Conservation (phyloP, 441 rosid genomes). For the Bruguiera hainesii region DNA sequence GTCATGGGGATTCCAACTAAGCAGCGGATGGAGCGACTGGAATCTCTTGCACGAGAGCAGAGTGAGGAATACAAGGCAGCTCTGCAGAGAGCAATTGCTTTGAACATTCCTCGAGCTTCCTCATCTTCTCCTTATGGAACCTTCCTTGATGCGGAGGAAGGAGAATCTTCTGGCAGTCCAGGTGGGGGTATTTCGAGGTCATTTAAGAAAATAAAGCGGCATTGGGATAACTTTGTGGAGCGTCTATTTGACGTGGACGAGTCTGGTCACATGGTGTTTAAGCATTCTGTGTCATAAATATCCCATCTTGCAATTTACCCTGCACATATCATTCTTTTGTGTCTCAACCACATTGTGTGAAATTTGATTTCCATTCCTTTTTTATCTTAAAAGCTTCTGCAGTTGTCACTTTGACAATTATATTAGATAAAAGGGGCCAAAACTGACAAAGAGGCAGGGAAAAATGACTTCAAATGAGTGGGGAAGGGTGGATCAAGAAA, state of each 20-base stretch:
- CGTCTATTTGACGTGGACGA: conserved; percentile 52
- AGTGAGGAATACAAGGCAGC: conserved; percentile 80
- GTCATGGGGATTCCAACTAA: conserved; percentile 65
- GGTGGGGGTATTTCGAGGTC: conserved; percentile 33
- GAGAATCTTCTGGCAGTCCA: conserved; percentile 48
- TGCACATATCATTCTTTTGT: conserved; percentile 23
- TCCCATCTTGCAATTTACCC: conserved; percentile 11
- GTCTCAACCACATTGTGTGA: not conserved
- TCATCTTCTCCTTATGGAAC: conserved; percentile 74
- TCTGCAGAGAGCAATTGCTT: conserved; percentile 58
- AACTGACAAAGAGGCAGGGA: too few species aligned
- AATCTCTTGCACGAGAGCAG: conserved; percentile 63
- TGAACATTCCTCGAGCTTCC: conserved; percentile 52
- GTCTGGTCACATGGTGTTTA: conserved; percentile 40
- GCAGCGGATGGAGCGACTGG: conserved; percentile 76
- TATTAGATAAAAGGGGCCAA: not conserved
- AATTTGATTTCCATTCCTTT: too few species aligned
- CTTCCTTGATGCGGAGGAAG: conserved; percentile 52
- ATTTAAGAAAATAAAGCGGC: conserved; percentile 41
- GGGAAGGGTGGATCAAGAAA: too few species aligned
- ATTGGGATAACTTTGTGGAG: conserved; percentile 58
- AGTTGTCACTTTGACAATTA: not conserved
- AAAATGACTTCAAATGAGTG: too few species aligned
- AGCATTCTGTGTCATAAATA: conserved; percentile 27
- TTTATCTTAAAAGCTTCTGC: not conserved